phyloP scores from a whole-genome alignment of 192 early-diverging fungal genomes.

The Backusella morwellensis region DNA sequence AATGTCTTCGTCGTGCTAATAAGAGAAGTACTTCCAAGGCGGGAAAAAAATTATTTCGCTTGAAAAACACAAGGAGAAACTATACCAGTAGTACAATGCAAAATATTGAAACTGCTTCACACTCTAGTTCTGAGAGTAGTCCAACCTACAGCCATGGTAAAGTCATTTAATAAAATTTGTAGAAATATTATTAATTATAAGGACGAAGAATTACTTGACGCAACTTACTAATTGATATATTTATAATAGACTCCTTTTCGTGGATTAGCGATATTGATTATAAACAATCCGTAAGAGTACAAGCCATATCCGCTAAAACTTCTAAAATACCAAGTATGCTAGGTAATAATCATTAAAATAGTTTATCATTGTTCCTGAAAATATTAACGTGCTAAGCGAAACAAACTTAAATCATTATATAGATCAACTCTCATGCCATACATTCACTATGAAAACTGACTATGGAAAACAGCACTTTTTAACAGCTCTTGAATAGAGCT shows the following conservation, averaged over 20 bases:
- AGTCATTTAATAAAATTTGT: neutral
- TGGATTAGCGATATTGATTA: neutral
- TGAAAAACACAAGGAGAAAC: neutral
- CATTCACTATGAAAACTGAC: neutral
- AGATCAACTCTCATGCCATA: conserved; percentile 2
- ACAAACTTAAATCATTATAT: neutral
- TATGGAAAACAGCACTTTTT: neutral
- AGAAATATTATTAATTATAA: neutral
- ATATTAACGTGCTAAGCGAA: too few relatives aligned
- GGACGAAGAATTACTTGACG: neutral
- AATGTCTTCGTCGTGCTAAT: conserved; percentile 19
- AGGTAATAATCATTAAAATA: neutral
- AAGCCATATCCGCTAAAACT: neutral
- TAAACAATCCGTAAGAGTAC: neutral
- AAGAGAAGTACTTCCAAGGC: neutral
- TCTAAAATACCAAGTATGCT: neutral
- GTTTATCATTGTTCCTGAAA: neutral
- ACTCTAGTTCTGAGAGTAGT: neutral
- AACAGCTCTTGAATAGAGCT: neutral
- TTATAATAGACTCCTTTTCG: neutral
- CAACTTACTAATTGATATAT: neutral
- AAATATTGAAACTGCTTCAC: neutral
- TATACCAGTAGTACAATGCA: neutral
- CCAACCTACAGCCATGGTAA: neutral
- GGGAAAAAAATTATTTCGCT: neutral